Conservation (phyloP, 2,329 filamentous ascomycete genomes). For the Diaporthe capsici region DNA sequence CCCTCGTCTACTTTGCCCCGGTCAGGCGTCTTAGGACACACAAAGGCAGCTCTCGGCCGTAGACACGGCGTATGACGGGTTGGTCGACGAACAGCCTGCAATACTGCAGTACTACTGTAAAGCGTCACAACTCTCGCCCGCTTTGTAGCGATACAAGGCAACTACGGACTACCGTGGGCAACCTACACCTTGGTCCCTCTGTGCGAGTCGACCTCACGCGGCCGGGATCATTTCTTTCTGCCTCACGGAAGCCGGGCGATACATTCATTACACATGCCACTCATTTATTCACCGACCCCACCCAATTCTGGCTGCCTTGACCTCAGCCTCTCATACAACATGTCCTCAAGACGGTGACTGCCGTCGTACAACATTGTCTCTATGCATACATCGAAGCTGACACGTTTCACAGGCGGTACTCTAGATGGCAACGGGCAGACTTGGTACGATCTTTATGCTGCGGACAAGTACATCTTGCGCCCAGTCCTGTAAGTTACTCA, state of each 20-base stretch:
- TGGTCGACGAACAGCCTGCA: background rate
- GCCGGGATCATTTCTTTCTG: background rate
- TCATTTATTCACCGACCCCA: conserved; percentile 9
- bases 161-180: background rate
- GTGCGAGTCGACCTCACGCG: background rate
- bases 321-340: background rate
- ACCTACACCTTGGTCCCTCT: background rate
- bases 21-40: background rate
- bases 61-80: conserved; percentile 6
- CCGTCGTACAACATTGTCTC: conserved; percentile 22
- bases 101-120: background rate
- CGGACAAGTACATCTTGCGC: conserved; percentile 69
- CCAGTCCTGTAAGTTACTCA: conserved; percentile 62
- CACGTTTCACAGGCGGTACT: conserved; percentile 46
- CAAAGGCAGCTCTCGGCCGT: conserved; percentile 33
- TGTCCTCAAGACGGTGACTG: background rate
- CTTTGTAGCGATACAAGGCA: conserved; percentile 11
- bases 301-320: background rate
- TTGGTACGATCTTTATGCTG: conserved; percentile 75
- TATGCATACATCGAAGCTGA: conserved; percentile 36
- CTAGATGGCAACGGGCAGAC: conserved; percentile 75
- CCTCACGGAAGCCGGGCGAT: conserved; percentile 30
- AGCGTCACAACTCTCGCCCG: conserved; percentile 12
- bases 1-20: background rate
- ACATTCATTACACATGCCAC: conserved; percentile 14